These are phyloP conservation scores for Euphorbia lathyris DNA, from an alignment of 345 rosid genomes.

Conservation along the genomic window DNA sequence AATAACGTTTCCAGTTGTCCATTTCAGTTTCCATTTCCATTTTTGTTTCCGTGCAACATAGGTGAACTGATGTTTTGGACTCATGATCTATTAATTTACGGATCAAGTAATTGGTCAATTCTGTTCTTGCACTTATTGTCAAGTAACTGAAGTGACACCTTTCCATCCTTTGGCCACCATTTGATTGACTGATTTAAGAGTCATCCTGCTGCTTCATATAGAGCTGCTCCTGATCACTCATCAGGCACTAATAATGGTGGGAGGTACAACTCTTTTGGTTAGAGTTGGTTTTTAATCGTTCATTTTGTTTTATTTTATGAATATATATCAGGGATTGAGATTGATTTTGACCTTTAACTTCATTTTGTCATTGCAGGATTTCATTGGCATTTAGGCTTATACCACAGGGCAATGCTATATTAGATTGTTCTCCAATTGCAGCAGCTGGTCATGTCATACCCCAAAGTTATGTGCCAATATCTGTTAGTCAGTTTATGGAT, in stretches of 20 bases:
- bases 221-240: slow-evolving; percentile 51
- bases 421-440: slow-evolving; percentile 91
- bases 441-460: slow-evolving; percentile 97
- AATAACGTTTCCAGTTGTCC: no score
- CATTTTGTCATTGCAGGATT: slow-evolving; percentile 46
- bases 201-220: slow-evolving; percentile 73
- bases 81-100: no score
- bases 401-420: slow-evolving; percentile 92
- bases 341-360: slow-evolving; percentile 12
- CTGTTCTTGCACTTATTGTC: no score
- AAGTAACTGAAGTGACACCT: no score
- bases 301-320: slow-evolving; percentile 10
- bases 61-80: no score
- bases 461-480: slow-evolving; percentile 84
- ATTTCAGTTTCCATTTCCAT: no score
- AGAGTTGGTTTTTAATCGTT: slow-evolving; percentile 7
- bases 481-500: slow-evolving; percentile 98
- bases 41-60: no score
- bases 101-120: no score
- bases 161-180: no score
- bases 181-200: no score
- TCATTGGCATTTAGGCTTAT: slow-evolving; percentile 87
- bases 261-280: slow-evolving; percentile 47
- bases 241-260: slow-evolving; percentile 54
- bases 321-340: slow-evolving; percentile 1